Conservation (phyloP, 192 early-diverging fungal species). For the Chytriomyces hyalinus region DNA sequence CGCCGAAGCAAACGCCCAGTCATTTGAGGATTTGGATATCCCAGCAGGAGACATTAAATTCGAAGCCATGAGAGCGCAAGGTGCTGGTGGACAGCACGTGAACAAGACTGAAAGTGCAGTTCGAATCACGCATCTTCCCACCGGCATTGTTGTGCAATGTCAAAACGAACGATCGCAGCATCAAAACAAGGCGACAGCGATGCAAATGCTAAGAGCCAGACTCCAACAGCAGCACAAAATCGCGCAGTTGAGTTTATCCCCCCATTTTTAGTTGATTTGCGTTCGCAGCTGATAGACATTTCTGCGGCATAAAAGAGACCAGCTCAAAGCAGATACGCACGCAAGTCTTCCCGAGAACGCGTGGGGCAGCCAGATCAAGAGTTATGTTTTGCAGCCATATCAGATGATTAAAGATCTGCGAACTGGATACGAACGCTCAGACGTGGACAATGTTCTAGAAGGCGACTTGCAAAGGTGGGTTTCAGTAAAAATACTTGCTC, state of each 20-base stretch:
- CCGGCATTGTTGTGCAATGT: constrained; percentile 71
- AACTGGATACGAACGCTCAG: constrained; percentile 51
- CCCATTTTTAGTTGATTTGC: neutral
- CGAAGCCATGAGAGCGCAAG: constrained; percentile 60
- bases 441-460: constrained; percentile 56
- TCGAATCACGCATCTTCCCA: constrained; percentile 90
- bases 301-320: constrained; percentile 34
- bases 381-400: constrained; percentile 67
- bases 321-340: constrained; percentile 47
- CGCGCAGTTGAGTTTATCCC: constrained; percentile 35
- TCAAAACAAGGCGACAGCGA: constrained; percentile 85
- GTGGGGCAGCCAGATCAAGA: constrained; percentile 67
- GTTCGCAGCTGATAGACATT: neutral
- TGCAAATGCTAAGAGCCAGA: constrained; percentile 80
- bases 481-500: neutral
- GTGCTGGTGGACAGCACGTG: constrained; percentile 78
- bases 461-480: constrained; percentile 53
- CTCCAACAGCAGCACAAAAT: constrained; percentile 63
- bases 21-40: constrained; percentile 46
- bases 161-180: constrained; percentile 95
- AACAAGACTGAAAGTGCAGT: constrained; percentile 96
- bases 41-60: constrained; percentile 56
- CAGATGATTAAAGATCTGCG: constrained; percentile 67
- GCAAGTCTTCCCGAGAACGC: constrained; percentile 47
- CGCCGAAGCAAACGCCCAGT: constrained; percentile 33